A percentile compares a stretch with the other conserved stretches of the same genome.
These are phyloP conservation scores for Friedmanniomyces endolithicus DNA, from an alignment of 495 filamentous ascomycete genomes.

Conservation along the genomic window DNA sequence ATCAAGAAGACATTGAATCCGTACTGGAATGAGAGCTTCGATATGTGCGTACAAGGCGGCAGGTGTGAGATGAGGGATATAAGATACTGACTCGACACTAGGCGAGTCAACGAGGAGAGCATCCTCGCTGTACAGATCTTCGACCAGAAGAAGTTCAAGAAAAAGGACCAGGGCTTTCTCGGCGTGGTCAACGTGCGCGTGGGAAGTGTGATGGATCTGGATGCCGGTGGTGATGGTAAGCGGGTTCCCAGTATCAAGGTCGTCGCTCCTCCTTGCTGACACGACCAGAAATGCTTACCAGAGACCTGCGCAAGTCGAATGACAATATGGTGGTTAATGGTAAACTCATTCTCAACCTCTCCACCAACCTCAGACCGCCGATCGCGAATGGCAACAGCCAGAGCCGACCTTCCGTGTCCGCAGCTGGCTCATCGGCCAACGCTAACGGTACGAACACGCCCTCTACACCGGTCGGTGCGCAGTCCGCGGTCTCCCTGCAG, in stretches of 20 bases:
- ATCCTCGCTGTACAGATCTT: slow-evolving; percentile 97
- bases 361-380: slow-evolving; percentile 64
- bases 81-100: slow-evolving; percentile 26
- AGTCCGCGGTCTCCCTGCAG: slow-evolving; percentile 25
- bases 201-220: slow-evolving; percentile 82
- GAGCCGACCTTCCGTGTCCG: slow-evolving; percentile 25
- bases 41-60: slow-evolving; percentile 55
- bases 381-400: slow-evolving; percentile 23
- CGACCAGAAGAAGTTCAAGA: slow-evolving; percentile 99
- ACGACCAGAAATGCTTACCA: slow-evolving; percentile 77
- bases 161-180: slow-evolving; percentile 98
- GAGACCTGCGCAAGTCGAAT: slow-evolving; percentile 94
- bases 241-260: slow-evolving; percentile 8
- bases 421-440: slow-evolving; percentile 25
- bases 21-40: slow-evolving; percentile 98
- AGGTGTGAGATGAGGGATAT: not conserved
- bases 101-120: slow-evolving; percentile 79
- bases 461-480: slow-evolving; percentile 21
- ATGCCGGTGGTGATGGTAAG: slow-evolving; percentile 82
- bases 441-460: slow-evolving; percentile 25
- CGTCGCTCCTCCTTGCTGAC: slow-evolving; percentile 2
- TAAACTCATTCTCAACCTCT: slow-evolving; percentile 90
- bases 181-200: slow-evolving; percentile 95
- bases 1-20: slow-evolving; percentile 96
- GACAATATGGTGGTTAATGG: slow-evolving; percentile 97